phyloP scores from a whole-genome alignment of 768 basidiomycete genomes.

The Lentinula sp. region DNA sequence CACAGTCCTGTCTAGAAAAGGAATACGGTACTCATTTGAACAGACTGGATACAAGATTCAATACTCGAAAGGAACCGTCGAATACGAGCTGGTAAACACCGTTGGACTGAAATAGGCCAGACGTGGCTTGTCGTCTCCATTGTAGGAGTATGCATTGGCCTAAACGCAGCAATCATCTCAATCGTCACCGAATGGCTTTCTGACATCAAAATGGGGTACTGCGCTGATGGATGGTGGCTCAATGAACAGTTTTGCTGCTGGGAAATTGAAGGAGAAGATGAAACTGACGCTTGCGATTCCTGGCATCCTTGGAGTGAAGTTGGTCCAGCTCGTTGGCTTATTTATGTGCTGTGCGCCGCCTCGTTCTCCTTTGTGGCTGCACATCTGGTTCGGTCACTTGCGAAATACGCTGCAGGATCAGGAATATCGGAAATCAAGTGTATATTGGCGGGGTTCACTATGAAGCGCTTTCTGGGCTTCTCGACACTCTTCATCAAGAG shows the following conservation, averaged over 20 bases:
- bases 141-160: conserved; percentile 82
- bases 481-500: conserved; percentile 93
- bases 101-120: conserved; percentile 59
- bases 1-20: not conserved
- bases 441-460: conserved; percentile 93
- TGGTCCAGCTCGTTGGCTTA: conserved; percentile 66
- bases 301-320: conserved; percentile 89
- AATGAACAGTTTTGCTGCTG: conserved; percentile 98
- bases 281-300: conserved; percentile 76
- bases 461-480: conserved; percentile 90
- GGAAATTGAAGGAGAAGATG: conserved; percentile 77
- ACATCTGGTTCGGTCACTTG: conserved; percentile 81
- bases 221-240: conserved; percentile 96
- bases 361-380: conserved; percentile 82
- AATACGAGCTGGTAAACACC: conserved; percentile 41
- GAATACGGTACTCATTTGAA: not conserved
- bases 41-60: conserved; percentile 80
- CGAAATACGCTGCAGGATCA: conserved; percentile 94
- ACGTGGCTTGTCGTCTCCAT: conserved; percentile 79
- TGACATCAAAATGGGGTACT: conserved; percentile 97
- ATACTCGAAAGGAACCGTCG: conserved; percentile 62
- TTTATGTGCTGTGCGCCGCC: conserved; percentile 82
- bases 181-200: conserved; percentile 97
- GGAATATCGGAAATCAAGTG: conserved; percentile 99
- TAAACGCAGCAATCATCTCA: conserved; percentile 92